Evolutionary conservation across 805 yeast genomes (phyloP).

Genomic region (Candida oleophila): DNA sequence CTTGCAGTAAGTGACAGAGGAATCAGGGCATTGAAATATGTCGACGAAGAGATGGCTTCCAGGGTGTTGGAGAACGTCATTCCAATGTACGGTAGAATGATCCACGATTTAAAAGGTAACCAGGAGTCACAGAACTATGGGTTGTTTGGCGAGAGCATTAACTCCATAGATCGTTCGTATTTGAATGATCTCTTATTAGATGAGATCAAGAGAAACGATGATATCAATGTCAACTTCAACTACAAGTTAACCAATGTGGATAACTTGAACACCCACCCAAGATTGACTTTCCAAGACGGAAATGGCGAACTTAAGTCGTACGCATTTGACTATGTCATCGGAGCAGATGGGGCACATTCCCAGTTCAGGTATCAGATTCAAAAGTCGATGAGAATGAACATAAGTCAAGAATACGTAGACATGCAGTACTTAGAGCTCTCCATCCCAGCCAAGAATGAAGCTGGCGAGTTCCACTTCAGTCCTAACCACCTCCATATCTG

Average conservation of each 20-base stretch:
- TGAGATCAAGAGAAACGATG: slow-evolving; percentile 49
- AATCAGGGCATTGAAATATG: slow-evolving; percentile 60
- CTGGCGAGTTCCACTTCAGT: slow-evolving; percentile 49
- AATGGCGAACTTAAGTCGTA: slow-evolving; percentile 15
- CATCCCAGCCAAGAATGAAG: slow-evolving; percentile 46
- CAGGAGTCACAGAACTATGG: slow-evolving; percentile 77
- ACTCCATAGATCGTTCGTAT: slow-evolving; percentile 76
- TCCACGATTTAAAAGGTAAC: slow-evolving; percentile 64
- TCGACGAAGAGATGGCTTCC: slow-evolving; percentile 58
- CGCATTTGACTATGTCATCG: slow-evolving; percentile 62
- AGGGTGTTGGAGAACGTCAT: slow-evolving; percentile 59
- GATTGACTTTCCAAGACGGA: slow-evolving; percentile 20
- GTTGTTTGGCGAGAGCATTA: slow-evolving; percentile 75
- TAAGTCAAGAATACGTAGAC: slow-evolving; percentile 74
- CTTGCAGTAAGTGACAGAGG: slow-evolving; percentile 89
- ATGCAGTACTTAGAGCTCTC: slow-evolving; percentile 79
- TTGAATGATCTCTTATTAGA: slow-evolving; percentile 65
- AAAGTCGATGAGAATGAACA: slow-evolving; percentile 65
- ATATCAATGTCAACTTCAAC: slow-evolving; percentile 49
- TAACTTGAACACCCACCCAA: slow-evolving; percentile 17
- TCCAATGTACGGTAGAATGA: slow-evolving; percentile 90
- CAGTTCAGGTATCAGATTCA: slow-evolving; percentile 69
- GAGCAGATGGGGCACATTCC: slow-evolving; percentile 86
- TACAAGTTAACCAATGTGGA: slow-evolving; percentile 53
- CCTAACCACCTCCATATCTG: slow-evolving; percentile 87